Conservation (phyloP, 129 eudicot species). For the Lactuca sativa region DNA sequence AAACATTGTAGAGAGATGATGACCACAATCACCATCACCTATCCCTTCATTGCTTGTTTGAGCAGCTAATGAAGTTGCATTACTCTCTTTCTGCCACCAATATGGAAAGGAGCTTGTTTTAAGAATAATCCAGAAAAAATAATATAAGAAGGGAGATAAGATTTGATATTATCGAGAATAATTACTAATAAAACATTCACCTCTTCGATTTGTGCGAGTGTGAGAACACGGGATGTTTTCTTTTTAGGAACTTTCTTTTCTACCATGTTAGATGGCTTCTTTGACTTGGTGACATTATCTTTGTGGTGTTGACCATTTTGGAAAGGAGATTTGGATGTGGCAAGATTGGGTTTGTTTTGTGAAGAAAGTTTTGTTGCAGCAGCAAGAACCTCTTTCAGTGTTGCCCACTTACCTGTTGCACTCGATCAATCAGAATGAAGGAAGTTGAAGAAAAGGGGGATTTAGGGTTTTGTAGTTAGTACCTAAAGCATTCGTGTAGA, state of each 20-base stretch:
- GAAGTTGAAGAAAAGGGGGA: background rate
- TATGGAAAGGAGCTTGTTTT: constrained; percentile 7
- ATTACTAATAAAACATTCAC: constrained; percentile 35
- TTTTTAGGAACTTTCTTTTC: constrained; percentile 74
- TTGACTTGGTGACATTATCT: background rate
- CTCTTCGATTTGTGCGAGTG: constrained; percentile 67
- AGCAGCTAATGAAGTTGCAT: constrained; percentile 49
- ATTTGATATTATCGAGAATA: background rate
- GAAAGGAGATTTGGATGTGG: constrained; percentile 27
- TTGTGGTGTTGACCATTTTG: too few relatives aligned
- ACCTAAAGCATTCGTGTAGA: constrained; percentile 91
- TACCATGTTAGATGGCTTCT: constrained; percentile 71
- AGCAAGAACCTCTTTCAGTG: constrained; percentile 84
- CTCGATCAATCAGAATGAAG: background rate
- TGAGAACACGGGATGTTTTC: constrained; percentile 66
- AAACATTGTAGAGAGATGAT: constrained; percentile 30
- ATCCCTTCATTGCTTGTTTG: constrained; percentile 45
- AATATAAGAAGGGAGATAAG: background rate
- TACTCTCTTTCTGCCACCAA: constrained; percentile 75
- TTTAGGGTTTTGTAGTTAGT: constrained; percentile 8
- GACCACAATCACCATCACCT: constrained; percentile 14
- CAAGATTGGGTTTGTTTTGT: constrained; percentile 45
- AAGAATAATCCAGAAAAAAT: constrained; percentile 24
- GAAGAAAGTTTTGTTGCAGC: constrained; percentile 58
- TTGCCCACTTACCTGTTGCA: constrained; percentile 87